A percentile compares a stretch with the other conserved stretches of the same genome.
These are phyloP conservation scores for Coemansia sp. DNA, from an alignment of 192 early-diverging fungal species.

Conservation along the genomic window DNA sequence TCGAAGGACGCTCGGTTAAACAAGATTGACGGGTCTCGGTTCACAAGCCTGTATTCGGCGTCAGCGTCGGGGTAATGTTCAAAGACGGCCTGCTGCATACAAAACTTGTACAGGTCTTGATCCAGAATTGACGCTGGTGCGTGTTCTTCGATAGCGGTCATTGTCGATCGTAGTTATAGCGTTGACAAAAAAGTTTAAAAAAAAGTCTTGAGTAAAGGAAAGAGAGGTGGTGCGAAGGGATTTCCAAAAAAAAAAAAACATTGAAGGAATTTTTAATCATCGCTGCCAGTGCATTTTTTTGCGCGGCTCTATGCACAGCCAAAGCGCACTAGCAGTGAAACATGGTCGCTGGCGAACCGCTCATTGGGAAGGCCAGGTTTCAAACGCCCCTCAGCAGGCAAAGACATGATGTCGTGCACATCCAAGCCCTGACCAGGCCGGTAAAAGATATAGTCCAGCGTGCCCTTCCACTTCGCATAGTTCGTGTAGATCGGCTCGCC, in stretches of 20 bases:
- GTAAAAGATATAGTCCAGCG: slow-evolving; percentile 52
- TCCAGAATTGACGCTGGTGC: slow-evolving; percentile 67
- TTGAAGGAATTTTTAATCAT: not conserved
- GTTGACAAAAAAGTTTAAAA: not conserved
- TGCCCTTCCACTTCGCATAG: slow-evolving; percentile 53
- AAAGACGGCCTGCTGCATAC: slow-evolving; percentile 77
- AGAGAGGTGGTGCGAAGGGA: not conserved
- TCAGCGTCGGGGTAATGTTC: slow-evolving; percentile 64
- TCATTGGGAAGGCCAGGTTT: slow-evolving; percentile 52
- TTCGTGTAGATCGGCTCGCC: slow-evolving; percentile 54
- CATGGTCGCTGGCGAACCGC: slow-evolving; percentile 47
- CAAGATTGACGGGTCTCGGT: slow-evolving; percentile 51
- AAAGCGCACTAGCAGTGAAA: slow-evolving; percentile 39
- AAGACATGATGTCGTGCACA: slow-evolving; percentile 29
- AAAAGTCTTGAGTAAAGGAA: not conserved
- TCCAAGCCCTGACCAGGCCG: slow-evolving; percentile 10
- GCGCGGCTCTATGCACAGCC: not conserved
- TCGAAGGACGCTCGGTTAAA: slow-evolving; percentile 50
- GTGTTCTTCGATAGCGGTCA: slow-evolving; percentile 1
- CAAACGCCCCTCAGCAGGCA: slow-evolving; percentile 30
- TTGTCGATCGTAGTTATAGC: not conserved
- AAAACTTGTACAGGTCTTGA: slow-evolving; percentile 83
- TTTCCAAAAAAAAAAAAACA: not conserved
- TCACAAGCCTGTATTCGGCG: slow-evolving; percentile 68
- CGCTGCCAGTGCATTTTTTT: not conserved